These are phyloP conservation scores for Curvularia spicifera DNA, from an alignment of 2,329 filamentous ascomycete genomes.

Conservation along the genomic window DNA sequence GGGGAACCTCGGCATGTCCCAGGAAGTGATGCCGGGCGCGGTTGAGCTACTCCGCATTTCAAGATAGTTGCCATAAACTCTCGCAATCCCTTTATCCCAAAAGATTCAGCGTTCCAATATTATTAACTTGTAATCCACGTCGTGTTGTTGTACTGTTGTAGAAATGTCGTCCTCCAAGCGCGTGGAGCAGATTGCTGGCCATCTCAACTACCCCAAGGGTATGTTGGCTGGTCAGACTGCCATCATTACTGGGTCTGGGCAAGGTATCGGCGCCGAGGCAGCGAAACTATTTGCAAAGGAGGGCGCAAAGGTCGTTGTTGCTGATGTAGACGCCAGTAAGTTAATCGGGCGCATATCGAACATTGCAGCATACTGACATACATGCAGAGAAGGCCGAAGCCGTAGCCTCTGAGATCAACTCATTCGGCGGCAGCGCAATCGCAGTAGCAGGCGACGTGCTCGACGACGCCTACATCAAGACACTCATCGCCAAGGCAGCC, in stretches of 20 bases:
- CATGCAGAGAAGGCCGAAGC: conserved; percentile 68
- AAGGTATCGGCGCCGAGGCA: conserved; percentile 87
- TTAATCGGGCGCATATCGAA: not conserved
- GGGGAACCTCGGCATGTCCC: conserved; percentile 21
- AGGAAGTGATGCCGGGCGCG: conserved; percentile 19
- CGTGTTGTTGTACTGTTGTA: not conserved
- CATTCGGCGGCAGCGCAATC: conserved; percentile 69
- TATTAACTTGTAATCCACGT: not conserved
- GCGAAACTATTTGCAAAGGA: conserved; percentile 85
- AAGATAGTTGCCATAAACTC: conserved; percentile 3
- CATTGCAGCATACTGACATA: conserved; percentile 23
- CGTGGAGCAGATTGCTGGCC: conserved; percentile 73
- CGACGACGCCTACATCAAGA: conserved; percentile 70
- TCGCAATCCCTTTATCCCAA: not conserved
- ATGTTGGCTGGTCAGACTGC: conserved; percentile 80
- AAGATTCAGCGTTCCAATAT: not conserved
- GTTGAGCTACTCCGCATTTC: conserved; percentile 27
- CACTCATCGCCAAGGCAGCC: conserved; percentile 75
- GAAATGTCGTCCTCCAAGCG: conserved; percentile 50
- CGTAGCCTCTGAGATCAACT: conserved; percentile 74
- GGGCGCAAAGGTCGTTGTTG: conserved; percentile 81
- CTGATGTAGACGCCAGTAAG: conserved; percentile 77
- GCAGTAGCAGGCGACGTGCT: conserved; percentile 80
- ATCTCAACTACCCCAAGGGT: conserved; percentile 83
- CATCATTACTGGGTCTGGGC: conserved; percentile 85